Base-by-base conservation (phyloP, 306 rosid genomes). In the Rubus parviflorus region DNA sequence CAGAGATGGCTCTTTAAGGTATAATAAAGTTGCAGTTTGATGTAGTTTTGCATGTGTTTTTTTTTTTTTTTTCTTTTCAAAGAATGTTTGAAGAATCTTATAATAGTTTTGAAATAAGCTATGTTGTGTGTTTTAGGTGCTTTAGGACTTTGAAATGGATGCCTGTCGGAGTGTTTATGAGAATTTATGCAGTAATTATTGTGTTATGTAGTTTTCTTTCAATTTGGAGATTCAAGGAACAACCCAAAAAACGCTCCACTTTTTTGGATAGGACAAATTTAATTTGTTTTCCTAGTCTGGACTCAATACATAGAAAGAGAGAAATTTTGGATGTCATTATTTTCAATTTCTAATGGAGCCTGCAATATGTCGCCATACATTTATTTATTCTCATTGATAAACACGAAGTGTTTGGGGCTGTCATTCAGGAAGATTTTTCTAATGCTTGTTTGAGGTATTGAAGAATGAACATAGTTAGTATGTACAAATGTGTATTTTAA, bases 1-100 rank as follows among this genome's bases (percentile, higher is more conserved):
- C 77, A 70, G 49, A 35, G 67, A 80, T 84, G 93, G 97, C 78
- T 71, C 84, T 15, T 73, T 92, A 74, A 88, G 97, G 97, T 94
- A 89, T 74, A 66, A 41, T 53, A 54, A 60, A 54, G 40, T 66
- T 53, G 20, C 35, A 57, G 5, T 17, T 41, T 23, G 38, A 41
- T 75, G 17, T 17, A 73, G 57, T 65, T 68, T 40, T 85, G 13
- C 67, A n/a, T 52, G 47, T 56, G 17, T 51, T 15, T 25, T 25
- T 49, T 42, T 16, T 30, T 30, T 30, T 30, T 30, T 30, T 30
- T 30, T 30, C 35, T 30, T 30, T 30, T 30, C 35, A 30, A 30
- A 30, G 2, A 30, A 30, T 30, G 35, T 30, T 30, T 30, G 35
- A 30, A 30, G 35, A 1, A 0, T 0, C 2, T 12, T 68, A 68